Evolutionary conservation across 805 yeast species (phyloP).

Genomic region (Komagataella mondaviorum): DNA sequence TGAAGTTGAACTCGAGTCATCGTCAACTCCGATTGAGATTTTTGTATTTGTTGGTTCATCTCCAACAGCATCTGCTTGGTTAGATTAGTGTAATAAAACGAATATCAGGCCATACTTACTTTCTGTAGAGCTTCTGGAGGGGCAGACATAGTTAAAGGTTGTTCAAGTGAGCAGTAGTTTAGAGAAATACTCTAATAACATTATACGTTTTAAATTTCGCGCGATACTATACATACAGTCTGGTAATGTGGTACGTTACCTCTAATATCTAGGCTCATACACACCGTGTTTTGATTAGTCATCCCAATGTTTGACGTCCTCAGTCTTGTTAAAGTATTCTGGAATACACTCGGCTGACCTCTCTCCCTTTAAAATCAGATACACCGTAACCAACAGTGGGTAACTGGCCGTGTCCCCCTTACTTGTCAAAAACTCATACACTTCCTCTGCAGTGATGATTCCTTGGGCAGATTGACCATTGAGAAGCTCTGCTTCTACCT

Average conservation of each 20-base stretch:
- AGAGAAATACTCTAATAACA: background rate
- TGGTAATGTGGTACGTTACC: background rate
- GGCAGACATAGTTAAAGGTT: conserved; percentile 19
- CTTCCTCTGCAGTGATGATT: conserved; percentile 80
- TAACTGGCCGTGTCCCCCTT: conserved; percentile 47
- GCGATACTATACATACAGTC: background rate
- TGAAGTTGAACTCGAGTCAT: conserved; percentile 39
- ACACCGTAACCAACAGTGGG: conserved; percentile 74
- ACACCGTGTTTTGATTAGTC: background rate
- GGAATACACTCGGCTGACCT: conserved; percentile 11
- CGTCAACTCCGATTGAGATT: conserved; percentile 45
- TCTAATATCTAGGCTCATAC: background rate
- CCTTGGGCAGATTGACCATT: conserved; percentile 98
- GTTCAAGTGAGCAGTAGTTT: background rate
- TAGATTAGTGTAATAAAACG: background rate
- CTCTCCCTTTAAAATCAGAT: conserved; percentile 65
- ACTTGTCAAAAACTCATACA: conserved; percentile 62
- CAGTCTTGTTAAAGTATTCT: background rate
- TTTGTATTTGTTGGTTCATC: conserved; percentile 51
- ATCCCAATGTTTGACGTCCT: background rate
- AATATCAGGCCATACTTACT: conserved; percentile 5
- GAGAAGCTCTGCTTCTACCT: conserved; percentile 72
- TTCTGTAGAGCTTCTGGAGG: conserved; percentile 32
- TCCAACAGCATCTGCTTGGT: conserved; percentile 34
- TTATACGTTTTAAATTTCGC: background rate